Evolutionary conservation across 129 eudicot species (phyloP).

Genomic region (Centella asiatica): DNA sequence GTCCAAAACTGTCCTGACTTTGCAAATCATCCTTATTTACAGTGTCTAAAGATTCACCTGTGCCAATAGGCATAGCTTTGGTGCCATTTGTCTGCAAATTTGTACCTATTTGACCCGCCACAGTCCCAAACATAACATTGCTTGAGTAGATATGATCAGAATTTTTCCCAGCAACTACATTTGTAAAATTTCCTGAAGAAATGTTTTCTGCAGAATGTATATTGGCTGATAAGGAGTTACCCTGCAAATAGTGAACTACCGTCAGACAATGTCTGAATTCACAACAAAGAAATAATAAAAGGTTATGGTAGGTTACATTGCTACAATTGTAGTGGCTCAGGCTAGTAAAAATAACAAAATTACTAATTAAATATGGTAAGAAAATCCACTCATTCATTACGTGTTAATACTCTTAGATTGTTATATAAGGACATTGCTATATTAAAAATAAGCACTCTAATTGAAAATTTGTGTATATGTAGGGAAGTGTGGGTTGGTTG

Average conservation of each 20-base stretch:
- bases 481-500: too few species aligned
- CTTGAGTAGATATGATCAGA: slow-evolving; percentile 10
- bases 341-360: background rate
- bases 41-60: slow-evolving; percentile 25
- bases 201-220: slow-evolving; percentile 21
- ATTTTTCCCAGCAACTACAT: slow-evolving; percentile 22
- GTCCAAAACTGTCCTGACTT: slow-evolving; percentile 69
- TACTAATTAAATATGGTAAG: too few species aligned
- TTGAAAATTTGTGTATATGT: too few species aligned
- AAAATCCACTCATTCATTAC: too few species aligned
- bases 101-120: slow-evolving; percentile 20
- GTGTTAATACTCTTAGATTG: too few species aligned
- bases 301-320: background rate
- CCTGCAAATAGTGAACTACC: slow-evolving; percentile 27
- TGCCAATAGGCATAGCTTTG: slow-evolving; percentile 1
- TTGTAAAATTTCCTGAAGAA: slow-evolving; percentile 14
- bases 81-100: slow-evolving; percentile 22
- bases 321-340: background rate
- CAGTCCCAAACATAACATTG: slow-evolving; percentile 20
- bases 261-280: slow-evolving; percentile 2
- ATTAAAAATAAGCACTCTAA: too few species aligned
- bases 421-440: too few species aligned
- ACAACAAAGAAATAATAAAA: background rate
- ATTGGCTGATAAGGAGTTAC: slow-evolving; percentile 19
- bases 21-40: slow-evolving; percentile 31